phyloP scores from a whole-genome alignment of 148 eudicot species.

The Cornus controversa region DNA sequence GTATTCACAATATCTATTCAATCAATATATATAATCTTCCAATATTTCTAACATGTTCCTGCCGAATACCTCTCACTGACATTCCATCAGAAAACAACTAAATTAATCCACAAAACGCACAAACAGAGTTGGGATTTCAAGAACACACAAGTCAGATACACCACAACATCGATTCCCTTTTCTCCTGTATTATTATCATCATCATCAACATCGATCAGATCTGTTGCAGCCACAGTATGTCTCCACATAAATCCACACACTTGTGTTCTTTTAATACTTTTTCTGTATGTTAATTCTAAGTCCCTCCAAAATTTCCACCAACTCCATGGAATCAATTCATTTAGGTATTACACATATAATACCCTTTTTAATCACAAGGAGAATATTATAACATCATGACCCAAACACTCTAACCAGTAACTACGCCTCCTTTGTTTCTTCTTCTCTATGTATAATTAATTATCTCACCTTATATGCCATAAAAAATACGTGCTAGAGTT shows the following conservation, averaged over 20 bases:
- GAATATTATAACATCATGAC: conserved; percentile 46
- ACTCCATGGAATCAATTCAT: conserved; percentile 45
- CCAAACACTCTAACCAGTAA: conserved; percentile 24
- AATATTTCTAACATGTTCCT: too few species aligned
- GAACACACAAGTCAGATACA: conserved; percentile 44
- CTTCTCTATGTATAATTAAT: conserved; percentile 3
- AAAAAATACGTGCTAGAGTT: too few species aligned
- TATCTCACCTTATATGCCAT: not conserved
- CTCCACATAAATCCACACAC: conserved; percentile 44
- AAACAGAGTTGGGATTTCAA: conserved; percentile 10
- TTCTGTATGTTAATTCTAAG: conserved; percentile 32
- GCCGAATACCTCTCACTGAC: conserved; percentile 40
- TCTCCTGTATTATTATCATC: conserved; percentile 37
- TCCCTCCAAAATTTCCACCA: conserved; percentile 69
- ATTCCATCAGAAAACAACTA: conserved; percentile 23
- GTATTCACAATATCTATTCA: too few species aligned
- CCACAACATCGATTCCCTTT: conserved; percentile 70
- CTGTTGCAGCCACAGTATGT: conserved; percentile 8
- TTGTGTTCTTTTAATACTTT: conserved; percentile 39
- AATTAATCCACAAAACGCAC: conserved; percentile 6
- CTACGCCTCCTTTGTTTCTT: conserved; percentile 31
- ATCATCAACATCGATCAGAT: conserved; percentile 8
- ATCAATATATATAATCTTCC: too few species aligned
- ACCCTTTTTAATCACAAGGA: conserved; percentile 24
- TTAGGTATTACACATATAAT: conserved; percentile 29